Percentiles rank a stretch among this genome's conserved stretches.
Conservation (phyloP, 2,329 filamentous ascomycete species). For the Exserohilum turcica region DNA sequence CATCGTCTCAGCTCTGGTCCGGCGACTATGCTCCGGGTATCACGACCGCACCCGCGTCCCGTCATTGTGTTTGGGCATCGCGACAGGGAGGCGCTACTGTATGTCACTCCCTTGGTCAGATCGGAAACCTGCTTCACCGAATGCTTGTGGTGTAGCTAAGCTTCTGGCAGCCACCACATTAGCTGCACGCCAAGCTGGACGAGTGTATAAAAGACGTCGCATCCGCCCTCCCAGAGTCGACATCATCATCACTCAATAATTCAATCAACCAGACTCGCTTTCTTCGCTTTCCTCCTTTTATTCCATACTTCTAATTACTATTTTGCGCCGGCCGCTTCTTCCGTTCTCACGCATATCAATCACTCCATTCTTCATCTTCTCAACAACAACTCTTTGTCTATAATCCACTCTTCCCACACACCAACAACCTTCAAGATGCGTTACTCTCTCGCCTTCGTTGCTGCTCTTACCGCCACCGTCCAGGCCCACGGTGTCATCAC, state of each 20-base stretch:
- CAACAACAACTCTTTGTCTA: conserved; percentile 11
- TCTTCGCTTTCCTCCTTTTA: conserved; percentile 21
- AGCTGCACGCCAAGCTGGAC: neutral
- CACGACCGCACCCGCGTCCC: conserved; percentile 19
- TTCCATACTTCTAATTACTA: conserved; percentile 33
- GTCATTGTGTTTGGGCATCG: conserved; percentile 22
- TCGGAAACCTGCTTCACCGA: conserved; percentile 14
- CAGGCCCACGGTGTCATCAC: conserved; percentile 65
- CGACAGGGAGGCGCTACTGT: conserved; percentile 8
- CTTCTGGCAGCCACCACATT: conserved; percentile 21
- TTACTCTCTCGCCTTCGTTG: conserved; percentile 54
- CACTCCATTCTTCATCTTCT: neutral
- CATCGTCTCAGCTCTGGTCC: conserved; percentile 32
- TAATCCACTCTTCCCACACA: conserved; percentile 9
- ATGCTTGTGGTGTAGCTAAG: conserved; percentile 42
- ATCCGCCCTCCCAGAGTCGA: conserved; percentile 16
- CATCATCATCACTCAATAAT: conserved; percentile 33
- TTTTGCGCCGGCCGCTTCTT: conserved; percentile 47
- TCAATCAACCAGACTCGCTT: conserved; percentile 27
- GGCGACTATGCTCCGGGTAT: conserved; percentile 27
- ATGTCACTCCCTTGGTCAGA: conserved; percentile 6
- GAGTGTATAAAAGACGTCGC: conserved; percentile 36
- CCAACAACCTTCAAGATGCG: conserved; percentile 51
- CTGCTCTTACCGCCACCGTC: conserved; percentile 55
- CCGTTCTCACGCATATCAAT: conserved; percentile 20